A percentile compares a stretch with the other conserved stretches of the same genome.
Evolutionary conservation across 2,329 filamentous ascomycete genomes (phyloP).

Genomic region (Cladophialophora exuberans): DNA sequence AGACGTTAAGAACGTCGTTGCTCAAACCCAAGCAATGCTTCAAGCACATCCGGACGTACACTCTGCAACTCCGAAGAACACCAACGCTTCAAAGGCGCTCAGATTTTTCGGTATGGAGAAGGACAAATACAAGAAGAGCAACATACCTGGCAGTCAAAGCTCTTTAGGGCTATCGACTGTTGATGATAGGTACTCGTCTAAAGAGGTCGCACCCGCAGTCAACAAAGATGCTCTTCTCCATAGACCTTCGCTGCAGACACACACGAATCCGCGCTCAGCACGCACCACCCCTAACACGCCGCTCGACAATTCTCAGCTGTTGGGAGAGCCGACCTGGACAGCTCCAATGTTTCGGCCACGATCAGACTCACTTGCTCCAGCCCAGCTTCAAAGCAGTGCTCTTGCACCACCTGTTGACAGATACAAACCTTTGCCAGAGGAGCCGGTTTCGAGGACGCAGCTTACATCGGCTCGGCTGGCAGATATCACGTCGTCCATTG

Average conservation of each 20-base stretch:
- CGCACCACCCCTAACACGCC: conserved; percentile 12
- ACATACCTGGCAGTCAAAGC: conserved; percentile 22
- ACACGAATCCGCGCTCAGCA: conserved; percentile 3
- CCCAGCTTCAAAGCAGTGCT: conserved; percentile 2
- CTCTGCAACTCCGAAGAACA: conserved; percentile 11
- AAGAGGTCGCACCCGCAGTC: conserved; percentile 16
- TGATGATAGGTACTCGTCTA: conserved; percentile 21
- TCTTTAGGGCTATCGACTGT: conserved; percentile 16
- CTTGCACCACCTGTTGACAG: conserved; percentile 11
- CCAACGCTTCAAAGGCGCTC: conserved; percentile 24
- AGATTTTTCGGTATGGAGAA: conserved; percentile 29
- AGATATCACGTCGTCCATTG: conserved; percentile 9
- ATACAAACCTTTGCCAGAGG: conserved; percentile 21
- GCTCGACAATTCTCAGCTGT: conserved; percentile 1
- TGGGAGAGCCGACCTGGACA: conserved; percentile 5
- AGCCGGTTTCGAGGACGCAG: conserved; percentile 7
- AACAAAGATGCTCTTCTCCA: conserved; percentile 7
- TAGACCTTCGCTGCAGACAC: conserved; percentile 6
- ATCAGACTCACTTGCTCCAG: conserved; percentile 22
- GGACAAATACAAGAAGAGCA: conserved; percentile 14
- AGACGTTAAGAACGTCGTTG: conserved; percentile 27
- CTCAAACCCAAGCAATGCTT: conserved; percentile 18
- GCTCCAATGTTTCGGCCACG: conserved; percentile 4
- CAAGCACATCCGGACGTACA: not conserved
- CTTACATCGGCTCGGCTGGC: conserved; percentile 14